A percentile compares a stretch with the other conserved stretches of the same genome.
phyloP scores from a whole-genome alignment of 192 early-diverging fungal species.

The Backusella tarrabulga region DNA sequence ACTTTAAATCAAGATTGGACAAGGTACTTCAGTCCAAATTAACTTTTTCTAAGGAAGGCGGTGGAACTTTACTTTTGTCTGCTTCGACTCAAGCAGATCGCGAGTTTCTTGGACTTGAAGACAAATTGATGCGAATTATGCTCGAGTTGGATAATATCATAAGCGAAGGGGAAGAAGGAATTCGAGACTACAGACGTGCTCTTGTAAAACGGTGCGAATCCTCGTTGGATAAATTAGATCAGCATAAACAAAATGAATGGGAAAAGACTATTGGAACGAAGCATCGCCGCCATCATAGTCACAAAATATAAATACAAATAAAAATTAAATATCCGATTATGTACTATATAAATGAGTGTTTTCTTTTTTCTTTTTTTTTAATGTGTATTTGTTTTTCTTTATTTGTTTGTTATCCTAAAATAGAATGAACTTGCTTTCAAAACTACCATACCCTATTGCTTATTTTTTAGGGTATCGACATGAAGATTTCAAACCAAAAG shows the following conservation, averaged over 20 bases:
- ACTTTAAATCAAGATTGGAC: not conserved
- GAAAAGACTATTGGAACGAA: conserved; percentile 8
- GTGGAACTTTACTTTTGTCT: not conserved
- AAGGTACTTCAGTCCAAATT: not conserved
- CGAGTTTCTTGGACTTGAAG: conserved; percentile 28
- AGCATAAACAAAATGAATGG: conserved; percentile 37
- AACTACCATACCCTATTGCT: conserved; percentile 11
- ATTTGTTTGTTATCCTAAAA: conserved; percentile 11
- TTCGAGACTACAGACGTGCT: conserved; percentile 9
- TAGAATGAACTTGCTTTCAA: not conserved
- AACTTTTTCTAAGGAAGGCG: not conserved
- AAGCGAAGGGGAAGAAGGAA: conserved; percentile 12
- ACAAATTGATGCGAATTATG: conserved; percentile 26
- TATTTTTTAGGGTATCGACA: conserved; percentile 26
- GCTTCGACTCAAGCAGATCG: conserved; percentile 11
- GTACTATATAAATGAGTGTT: not conserved
- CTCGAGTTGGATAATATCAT: conserved; percentile 23
- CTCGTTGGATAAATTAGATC: conserved; percentile 19
- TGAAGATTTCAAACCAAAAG: not conserved
- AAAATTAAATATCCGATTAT: not conserved
- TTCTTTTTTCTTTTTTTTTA: not conserved
- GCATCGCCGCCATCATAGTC: not conserved
- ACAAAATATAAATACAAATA: not conserved
- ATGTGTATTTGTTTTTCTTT: not conserved
- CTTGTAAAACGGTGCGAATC: conserved; percentile 25